A percentile compares a stretch with the other conserved stretches of the same genome.
Conservation (phyloP, 257 asterid genomes). For the Cordia subcordata region DNA sequence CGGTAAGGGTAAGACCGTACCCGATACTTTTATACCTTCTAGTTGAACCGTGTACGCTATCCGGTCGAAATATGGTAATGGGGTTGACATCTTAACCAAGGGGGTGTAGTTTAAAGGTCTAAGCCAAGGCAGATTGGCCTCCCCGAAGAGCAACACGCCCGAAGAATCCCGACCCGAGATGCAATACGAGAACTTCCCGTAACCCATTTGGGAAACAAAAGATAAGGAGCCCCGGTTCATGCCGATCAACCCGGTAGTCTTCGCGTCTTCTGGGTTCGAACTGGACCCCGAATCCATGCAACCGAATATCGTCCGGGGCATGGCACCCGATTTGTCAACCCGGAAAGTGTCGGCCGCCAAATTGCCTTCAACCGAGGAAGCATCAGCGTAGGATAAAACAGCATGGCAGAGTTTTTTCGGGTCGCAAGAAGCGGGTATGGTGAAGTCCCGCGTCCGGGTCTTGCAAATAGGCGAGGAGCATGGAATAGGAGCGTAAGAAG, state of each 20-base stretch:
- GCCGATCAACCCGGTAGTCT: slow-evolving; percentile 57
- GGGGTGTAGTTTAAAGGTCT: slow-evolving; percentile 59
- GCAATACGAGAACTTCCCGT: slow-evolving; percentile 61
- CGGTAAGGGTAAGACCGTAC: slow-evolving; percentile 41
- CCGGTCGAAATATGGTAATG: slow-evolving; percentile 64
- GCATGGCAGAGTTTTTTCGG: slow-evolving; percentile 52
- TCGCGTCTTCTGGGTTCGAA: slow-evolving; percentile 57
- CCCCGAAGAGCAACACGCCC: slow-evolving; percentile 60
- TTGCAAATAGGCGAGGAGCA: slow-evolving; percentile 66
- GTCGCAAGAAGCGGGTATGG: slow-evolving; percentile 72
- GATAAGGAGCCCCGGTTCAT: slow-evolving; percentile 80
- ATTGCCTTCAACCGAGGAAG: slow-evolving; percentile 73
- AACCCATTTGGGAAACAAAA: slow-evolving; percentile 59
- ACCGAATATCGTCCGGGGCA: slow-evolving; percentile 54
- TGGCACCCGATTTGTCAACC: slow-evolving; percentile 21
- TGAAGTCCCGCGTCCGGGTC: slow-evolving; percentile 53
- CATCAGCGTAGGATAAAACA: slow-evolving; percentile 68
- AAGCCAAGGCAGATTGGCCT: slow-evolving; percentile 48
- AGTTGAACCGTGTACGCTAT: slow-evolving; percentile 73
- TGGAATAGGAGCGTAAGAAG: slow-evolving; percentile 51
- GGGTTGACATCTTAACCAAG: slow-evolving; percentile 39
- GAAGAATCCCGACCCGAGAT: slow-evolving; percentile 59
- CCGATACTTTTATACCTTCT: slow-evolving; percentile 53
- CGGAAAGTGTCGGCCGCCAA: slow-evolving; percentile 48
- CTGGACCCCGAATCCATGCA: slow-evolving; percentile 67